Percentiles rank a stretch among this genome's conserved stretches.
Evolutionary conservation across 2,329 filamentous ascomycete species (phyloP).

Genomic region (Ceratocystis eucalypticola): DNA sequence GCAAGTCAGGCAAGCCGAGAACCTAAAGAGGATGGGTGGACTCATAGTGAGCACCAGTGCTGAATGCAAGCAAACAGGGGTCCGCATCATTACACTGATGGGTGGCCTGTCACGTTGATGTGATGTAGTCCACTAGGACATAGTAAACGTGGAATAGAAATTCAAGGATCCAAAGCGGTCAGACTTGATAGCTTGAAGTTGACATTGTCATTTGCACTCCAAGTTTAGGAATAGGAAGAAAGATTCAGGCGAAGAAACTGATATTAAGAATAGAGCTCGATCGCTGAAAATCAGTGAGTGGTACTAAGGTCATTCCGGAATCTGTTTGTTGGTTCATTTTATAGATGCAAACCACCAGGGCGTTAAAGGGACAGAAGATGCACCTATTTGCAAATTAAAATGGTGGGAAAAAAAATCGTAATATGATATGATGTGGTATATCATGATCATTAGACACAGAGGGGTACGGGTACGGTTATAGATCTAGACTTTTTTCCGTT

Average conservation of each 20-base stretch:
- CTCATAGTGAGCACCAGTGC: background rate
- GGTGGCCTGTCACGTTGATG: background rate
- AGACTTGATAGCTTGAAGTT: background rate
- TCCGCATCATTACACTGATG: background rate
- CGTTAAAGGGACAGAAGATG: no score
- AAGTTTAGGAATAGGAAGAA: background rate
- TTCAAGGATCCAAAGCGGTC: background rate
- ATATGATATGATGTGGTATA: no score
- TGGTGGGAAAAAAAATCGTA: no score
- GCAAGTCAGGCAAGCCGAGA: background rate
- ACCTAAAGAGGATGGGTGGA: background rate
- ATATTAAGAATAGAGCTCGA: background rate
- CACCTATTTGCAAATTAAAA: no score
- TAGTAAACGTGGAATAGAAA: background rate
- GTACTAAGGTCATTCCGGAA: no score
- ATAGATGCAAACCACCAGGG: no score
- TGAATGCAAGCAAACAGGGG: background rate
- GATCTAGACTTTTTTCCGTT: background rate
- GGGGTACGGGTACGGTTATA: background rate
- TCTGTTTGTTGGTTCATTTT: no score
- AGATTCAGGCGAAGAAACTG: background rate
- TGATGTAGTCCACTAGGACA: background rate
- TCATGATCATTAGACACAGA: background rate
- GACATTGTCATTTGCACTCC: background rate
- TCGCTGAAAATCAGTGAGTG: background rate